Conservation (phyloP, 2,329 filamentous ascomycete genomes). For the Aspergillus udagawae region DNA sequence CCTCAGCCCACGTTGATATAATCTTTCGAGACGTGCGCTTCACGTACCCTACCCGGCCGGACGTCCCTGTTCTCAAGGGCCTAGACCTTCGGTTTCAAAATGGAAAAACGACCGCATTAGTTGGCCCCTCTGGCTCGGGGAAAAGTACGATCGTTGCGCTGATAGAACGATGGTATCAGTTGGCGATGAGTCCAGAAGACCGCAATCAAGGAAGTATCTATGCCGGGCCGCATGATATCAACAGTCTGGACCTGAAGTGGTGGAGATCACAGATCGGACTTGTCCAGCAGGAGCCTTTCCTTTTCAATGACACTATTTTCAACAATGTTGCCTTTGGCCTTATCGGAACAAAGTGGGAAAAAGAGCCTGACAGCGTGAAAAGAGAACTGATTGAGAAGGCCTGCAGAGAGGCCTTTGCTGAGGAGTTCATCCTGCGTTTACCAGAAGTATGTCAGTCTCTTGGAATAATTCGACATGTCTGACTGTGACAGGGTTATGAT, state of each 20-base stretch:
- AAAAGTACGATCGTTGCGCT: slow-evolving; percentile 45
- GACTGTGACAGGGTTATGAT: slow-evolving; percentile 53
- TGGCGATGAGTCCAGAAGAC: slow-evolving; percentile 7
- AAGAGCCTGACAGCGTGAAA: slow-evolving; percentile 31
- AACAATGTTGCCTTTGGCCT: slow-evolving; percentile 61
- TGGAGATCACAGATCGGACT: neutral
- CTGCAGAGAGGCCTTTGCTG: slow-evolving; percentile 64
- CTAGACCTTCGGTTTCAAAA: slow-evolving; percentile 31
- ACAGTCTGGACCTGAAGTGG: slow-evolving; percentile 57
- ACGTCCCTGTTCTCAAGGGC: slow-evolving; percentile 32
- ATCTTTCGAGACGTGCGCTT: slow-evolving; percentile 64
- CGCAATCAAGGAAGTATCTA: slow-evolving; percentile 44
- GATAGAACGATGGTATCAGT: slow-evolving; percentile 42
- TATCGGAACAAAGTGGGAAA: slow-evolving; percentile 32
- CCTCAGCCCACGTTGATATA: slow-evolving; percentile 52
- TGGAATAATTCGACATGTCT: neutral
- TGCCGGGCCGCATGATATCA: slow-evolving; percentile 52
- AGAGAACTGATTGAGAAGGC: slow-evolving; percentile 56
- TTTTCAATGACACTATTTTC: slow-evolving; percentile 35
- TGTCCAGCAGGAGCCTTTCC: neutral
- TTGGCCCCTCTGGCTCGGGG: slow-evolving; percentile 44
- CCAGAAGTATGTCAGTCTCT: slow-evolving; percentile 31
- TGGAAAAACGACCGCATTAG: slow-evolving; percentile 41
- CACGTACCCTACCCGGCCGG: slow-evolving; percentile 57
- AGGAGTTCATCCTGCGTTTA: slow-evolving; percentile 64